A percentile compares a stretch with the other conserved stretches of the same genome.
Evolutionary conservation across 1,139 yeast genomes (phyloP).

Genomic region (Debaryomyces singareniensis): DNA sequence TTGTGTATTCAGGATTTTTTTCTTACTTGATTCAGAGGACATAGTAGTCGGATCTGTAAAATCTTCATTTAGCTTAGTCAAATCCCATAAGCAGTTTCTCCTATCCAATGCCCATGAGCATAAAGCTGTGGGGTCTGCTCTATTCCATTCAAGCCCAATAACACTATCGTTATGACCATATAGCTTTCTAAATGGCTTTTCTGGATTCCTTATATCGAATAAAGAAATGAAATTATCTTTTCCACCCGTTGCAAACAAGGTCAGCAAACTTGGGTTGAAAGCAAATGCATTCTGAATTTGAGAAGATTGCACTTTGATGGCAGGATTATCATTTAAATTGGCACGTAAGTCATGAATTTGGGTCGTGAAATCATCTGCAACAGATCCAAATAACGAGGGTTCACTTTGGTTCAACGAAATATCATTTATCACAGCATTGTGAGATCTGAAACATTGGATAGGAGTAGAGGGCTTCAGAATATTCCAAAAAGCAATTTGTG

Average conservation of each 20-base stretch:
- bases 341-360: constrained; percentile 62
- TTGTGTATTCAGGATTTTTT: constrained; percentile 27
- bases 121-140: constrained; percentile 23
- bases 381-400: constrained; percentile 57
- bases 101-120: constrained; percentile 47
- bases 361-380: constrained; percentile 63
- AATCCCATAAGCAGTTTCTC: constrained; percentile 46
- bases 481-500: constrained; percentile 69
- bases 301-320: constrained; percentile 35
- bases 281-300: constrained; percentile 45
- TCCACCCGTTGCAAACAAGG: constrained; percentile 49
- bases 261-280: constrained; percentile 40
- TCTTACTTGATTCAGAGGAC: constrained; percentile 13
- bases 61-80: constrained; percentile 40
- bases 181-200: constrained; percentile 41
- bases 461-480: constrained; percentile 38
- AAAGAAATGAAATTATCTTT: constrained; percentile 44
- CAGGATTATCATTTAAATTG: constrained; percentile 25
- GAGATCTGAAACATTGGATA: constrained; percentile 36
- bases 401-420: constrained; percentile 46
- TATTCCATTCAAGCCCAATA: constrained; percentile 35
- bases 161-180: constrained; percentile 45
- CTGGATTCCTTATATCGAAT: constrained; percentile 46
- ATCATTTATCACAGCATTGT: constrained; percentile 50
- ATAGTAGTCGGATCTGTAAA: constrained; percentile 28